Base-by-base conservation (phyloP, 257 asterid genomes). In the Voacanga thouarsii region DNA sequence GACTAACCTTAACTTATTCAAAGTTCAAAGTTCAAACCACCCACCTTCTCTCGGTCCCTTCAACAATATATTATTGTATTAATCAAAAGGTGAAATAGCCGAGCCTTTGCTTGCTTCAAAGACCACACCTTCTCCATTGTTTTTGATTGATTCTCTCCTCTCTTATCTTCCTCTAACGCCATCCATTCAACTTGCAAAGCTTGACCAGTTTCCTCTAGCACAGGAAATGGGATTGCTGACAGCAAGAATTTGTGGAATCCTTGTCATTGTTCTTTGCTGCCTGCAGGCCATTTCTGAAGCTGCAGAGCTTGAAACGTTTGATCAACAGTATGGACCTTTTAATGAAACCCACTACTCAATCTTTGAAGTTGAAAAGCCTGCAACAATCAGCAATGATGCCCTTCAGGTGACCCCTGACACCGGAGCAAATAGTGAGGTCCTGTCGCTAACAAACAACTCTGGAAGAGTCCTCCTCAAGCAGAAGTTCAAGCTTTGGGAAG, bases 331-430 rank as follows among this genome's bases (percentile, higher is more conserved):
- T 51, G 79, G 82, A 19, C 72, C 86, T 30, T 91, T 91, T 39
- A 41, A 88, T 44, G 26, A 47, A 12, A 49, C 78, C 2, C 37
- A 73, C 79, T 53, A 3, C 53, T 0, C 14, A 0, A 6, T 23
- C 1, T 77, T 87, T 1, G 71, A 64, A 15, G 80, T 80, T 2
- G 77, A 18, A 64, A 0, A 0, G 0, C 83, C 86, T 0, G 89
- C 96, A 57, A 72, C 83, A 0, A 89, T 92, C 53, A 84, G 26
- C 85, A 78, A 84, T 67, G 47, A 0, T 0, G 98, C 98, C 41
- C 89, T 94, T 26, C 98, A 94, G 82, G 80, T 94, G 9, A 94
- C 98, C 15, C 91, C 92, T 0, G 97, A 94, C 71, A 60, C 93
- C 37, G 37, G 37, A 0, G 77, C 83, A 1, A 71, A 85, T 0